Base-by-base conservation (phyloP, 805 yeast genomes). In the Ogataea pilisensis region DNA sequence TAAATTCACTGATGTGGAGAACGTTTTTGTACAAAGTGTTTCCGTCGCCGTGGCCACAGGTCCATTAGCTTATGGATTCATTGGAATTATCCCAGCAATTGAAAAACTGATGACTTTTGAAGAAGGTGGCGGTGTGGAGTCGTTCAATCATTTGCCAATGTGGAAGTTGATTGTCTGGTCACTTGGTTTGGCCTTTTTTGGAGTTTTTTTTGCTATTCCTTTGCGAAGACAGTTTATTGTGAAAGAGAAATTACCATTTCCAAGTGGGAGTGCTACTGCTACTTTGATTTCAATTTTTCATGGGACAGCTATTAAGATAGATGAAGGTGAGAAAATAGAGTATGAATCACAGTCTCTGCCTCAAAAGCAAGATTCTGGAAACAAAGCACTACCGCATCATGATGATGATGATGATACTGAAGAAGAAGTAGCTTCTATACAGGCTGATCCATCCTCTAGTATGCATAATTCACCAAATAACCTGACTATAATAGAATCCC, bases 41-140 rank as follows among this genome's bases (percentile, higher is more conserved):
- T 88, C 98, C 0, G 97, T 93, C 5, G 97, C 98, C 0, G 95
- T 87, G 1, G 99, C 99, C 1, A 93, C 99, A 0, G 98, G 98
- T 0, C 99, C 99, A 0, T 68, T 91, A 46, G 95, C 96, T 0
- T 91, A 85, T 63, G 98, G 98, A 0, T 77, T 91, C 48, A 95
- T 91, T 17, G 99, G 99, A 1, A 90, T 95, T 4, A 75, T 93
- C 2, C 99, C 99, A 0, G 98, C 99, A 1, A 82, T 91, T 39
- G 98, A 91, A 56, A 87, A 89, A 64, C 82, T 91, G 49, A 64
- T 91, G 46, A 80, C 87, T 2, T 65, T 70, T 0, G 88, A 81
- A 28, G 99, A 91, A 60, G 77, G 84, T 28, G 96, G 95, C 2
- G 65, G 75, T 0, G 69, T 68, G 1, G 43, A 55, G 2, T 64